Evolutionary conservation across 768 basidiomycete species (phyloP).

Genomic region (Lactarius indigo): DNA sequence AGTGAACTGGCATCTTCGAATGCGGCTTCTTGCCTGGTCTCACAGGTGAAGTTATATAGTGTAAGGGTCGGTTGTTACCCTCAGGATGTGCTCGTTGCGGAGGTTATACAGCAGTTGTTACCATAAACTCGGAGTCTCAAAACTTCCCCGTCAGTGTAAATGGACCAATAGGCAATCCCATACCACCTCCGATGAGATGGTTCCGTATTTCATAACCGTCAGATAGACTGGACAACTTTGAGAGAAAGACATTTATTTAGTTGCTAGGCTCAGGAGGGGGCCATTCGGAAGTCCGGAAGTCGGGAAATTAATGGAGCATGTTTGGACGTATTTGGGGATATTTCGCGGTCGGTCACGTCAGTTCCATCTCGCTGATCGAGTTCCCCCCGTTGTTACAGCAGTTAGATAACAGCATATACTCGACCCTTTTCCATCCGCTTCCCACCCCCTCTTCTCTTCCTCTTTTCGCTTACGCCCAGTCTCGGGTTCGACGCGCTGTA

Average conservation of each 20-base stretch:
- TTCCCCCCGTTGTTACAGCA: background rate
- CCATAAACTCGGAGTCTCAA: background rate
- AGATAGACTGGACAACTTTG: background rate
- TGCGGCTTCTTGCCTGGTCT: background rate
- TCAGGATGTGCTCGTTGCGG: background rate
- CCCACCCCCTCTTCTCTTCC: background rate
- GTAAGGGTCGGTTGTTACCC: background rate
- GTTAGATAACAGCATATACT: conserved; percentile 19
- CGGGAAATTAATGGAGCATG: background rate
- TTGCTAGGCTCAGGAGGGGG: background rate
- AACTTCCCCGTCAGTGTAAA: background rate
- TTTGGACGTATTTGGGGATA: conserved; percentile 23
- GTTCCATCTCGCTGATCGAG: conserved; percentile 2
- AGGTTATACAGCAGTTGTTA: background rate
- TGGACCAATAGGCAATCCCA: background rate
- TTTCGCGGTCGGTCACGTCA: conserved; percentile 9
- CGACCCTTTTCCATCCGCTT: background rate
- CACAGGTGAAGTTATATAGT: background rate
- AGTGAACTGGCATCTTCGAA: background rate
- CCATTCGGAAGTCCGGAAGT: background rate
- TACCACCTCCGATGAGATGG: background rate
- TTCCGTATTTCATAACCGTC: background rate
- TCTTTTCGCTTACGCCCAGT: background rate
- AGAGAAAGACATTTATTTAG: background rate
- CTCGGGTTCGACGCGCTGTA: conserved; percentile 17